Conservation (phyloP, 2,329 filamentous ascomycete genomes). For the Sporothrix sp. region DNA sequence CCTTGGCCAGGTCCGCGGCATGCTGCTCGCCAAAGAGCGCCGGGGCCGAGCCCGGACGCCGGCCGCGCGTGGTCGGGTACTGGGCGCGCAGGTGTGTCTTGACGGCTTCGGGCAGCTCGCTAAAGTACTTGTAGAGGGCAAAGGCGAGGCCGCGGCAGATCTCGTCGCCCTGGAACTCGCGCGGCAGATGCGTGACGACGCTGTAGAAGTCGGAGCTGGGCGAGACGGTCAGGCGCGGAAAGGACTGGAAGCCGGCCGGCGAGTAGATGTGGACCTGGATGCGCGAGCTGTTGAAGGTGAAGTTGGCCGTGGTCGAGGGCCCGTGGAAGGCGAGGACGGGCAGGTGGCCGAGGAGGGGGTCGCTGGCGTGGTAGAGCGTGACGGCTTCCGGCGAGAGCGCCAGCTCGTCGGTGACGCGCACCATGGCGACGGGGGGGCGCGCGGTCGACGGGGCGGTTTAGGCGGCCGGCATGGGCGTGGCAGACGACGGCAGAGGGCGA, state of each 20-base stretch:
- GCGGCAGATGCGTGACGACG: constrained; percentile 80
- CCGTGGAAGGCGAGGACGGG: constrained; percentile 88
- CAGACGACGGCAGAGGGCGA: background rate
- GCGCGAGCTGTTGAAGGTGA: constrained; percentile 77
- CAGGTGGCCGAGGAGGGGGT: constrained; percentile 70
- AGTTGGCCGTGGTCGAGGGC: constrained; percentile 79
- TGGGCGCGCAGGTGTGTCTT: constrained; percentile 58
- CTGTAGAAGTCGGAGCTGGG: constrained; percentile 86
- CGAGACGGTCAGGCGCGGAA: constrained; percentile 82
- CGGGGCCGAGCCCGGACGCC: constrained; percentile 54
- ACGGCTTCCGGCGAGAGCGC: constrained; percentile 72
- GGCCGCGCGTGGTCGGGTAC: constrained; percentile 43
- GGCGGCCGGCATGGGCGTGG: constrained; percentile 1
- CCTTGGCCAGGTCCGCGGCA: constrained; percentile 78
- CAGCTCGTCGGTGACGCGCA: constrained; percentile 69
- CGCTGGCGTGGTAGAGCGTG: constrained; percentile 79
- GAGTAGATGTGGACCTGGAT: constrained; percentile 92
- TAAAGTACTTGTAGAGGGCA: constrained; percentile 88
- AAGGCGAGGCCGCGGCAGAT: constrained; percentile 85
- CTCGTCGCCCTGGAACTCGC: constrained; percentile 93
- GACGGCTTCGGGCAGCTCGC: constrained; percentile 68
- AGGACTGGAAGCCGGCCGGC: constrained; percentile 79
- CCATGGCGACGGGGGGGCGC: constrained; percentile 49
- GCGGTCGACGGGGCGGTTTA: background rate
- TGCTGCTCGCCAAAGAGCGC: constrained; percentile 82